Conservation (phyloP, 2,329 filamentous ascomycete species). For the Aspergillus tubingensis region DNA sequence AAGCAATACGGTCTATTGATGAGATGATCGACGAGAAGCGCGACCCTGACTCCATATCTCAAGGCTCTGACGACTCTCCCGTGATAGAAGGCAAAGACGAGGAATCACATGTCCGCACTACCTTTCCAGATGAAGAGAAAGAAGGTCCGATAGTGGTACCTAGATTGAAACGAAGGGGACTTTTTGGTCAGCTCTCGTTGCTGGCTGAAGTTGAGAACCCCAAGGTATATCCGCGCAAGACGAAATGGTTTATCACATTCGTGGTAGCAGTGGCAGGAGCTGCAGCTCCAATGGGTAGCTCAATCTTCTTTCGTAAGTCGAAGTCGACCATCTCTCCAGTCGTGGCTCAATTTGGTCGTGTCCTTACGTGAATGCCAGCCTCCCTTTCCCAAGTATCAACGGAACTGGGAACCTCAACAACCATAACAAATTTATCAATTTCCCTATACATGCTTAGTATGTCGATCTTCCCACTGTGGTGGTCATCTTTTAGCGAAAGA, state of each 20-base stretch:
- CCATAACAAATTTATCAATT: slow-evolving; percentile 72
- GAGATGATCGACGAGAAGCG: not conserved
- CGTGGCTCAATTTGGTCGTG: not conserved
- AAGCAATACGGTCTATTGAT: not conserved
- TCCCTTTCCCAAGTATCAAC: slow-evolving; percentile 65
- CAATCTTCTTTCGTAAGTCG: slow-evolving; percentile 75
- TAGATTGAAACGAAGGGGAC: slow-evolving; percentile 63
- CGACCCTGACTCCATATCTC: slow-evolving; percentile 22
- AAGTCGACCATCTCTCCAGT: slow-evolving; percentile 37
- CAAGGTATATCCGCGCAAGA: slow-evolving; percentile 68
- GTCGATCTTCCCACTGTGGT: slow-evolving; percentile 85
- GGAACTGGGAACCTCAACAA: slow-evolving; percentile 63
- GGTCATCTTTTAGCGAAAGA: slow-evolving; percentile 76
- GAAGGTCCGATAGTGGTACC: slow-evolving; percentile 52
- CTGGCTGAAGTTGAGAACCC: slow-evolving; percentile 79
- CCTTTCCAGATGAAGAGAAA: slow-evolving; percentile 24
- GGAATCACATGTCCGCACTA: slow-evolving; percentile 20
- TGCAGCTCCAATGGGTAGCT: slow-evolving; percentile 78
- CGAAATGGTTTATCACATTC: slow-evolving; percentile 83
- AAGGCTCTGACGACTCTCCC: slow-evolving; percentile 11
- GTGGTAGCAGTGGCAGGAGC: slow-evolving; percentile 76
- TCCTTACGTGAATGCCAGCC: slow-evolving; percentile 51
- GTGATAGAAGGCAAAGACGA: slow-evolving; percentile 22
- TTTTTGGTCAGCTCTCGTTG: slow-evolving; percentile 69
- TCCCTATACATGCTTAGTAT: slow-evolving; percentile 81